phyloP scores from a whole-genome alignment of 2,329 filamentous ascomycete species.

The Fusarium tjaetaba region DNA sequence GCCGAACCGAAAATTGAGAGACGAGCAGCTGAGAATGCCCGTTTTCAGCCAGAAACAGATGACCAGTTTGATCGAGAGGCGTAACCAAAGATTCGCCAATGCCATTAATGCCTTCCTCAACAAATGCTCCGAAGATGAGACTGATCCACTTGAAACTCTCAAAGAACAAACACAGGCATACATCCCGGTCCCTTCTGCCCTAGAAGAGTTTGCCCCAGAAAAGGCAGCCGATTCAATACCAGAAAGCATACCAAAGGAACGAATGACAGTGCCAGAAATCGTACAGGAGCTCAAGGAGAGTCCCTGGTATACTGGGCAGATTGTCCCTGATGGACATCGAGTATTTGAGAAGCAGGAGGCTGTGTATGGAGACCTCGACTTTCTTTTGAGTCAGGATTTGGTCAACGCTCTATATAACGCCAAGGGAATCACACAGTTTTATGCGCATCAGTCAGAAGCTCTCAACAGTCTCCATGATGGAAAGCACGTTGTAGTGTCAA shows the following conservation, averaged over 20 bases:
- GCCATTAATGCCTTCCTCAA: slow-evolving; percentile 83
- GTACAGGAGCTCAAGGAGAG: slow-evolving; percentile 82
- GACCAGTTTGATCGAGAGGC: slow-evolving; percentile 86
- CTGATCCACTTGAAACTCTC: slow-evolving; percentile 76
- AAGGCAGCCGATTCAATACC: slow-evolving; percentile 64
- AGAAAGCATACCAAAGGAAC: slow-evolving; percentile 78
- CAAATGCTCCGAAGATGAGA: slow-evolving; percentile 69
- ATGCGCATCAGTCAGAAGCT: slow-evolving; percentile 91
- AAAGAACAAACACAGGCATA: slow-evolving; percentile 65
- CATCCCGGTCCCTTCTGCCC: slow-evolving; percentile 69
- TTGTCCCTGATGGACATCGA: slow-evolving; percentile 91
- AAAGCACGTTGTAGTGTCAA: slow-evolving; percentile 89
- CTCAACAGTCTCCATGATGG: slow-evolving; percentile 88
- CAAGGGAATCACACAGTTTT: slow-evolving; percentile 84
- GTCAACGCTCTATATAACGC: slow-evolving; percentile 98
- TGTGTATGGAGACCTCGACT: slow-evolving; percentile 84
- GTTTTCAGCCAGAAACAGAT: slow-evolving; percentile 94
- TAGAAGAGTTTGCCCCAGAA: slow-evolving; percentile 43
- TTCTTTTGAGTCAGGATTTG: slow-evolving; percentile 86
- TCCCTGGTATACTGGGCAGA: slow-evolving; percentile 90
- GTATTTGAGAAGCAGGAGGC: slow-evolving; percentile 88
- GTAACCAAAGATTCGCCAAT: slow-evolving; percentile 83
- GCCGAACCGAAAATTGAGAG: slow-evolving; percentile 72
- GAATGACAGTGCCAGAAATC: slow-evolving; percentile 85
- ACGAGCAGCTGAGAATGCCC: slow-evolving; percentile 89